A percentile compares a stretch with the other conserved stretches of the same genome.
Conservation (phyloP, 1,139 yeast species). For the Geotrichum bryndzae region DNA sequence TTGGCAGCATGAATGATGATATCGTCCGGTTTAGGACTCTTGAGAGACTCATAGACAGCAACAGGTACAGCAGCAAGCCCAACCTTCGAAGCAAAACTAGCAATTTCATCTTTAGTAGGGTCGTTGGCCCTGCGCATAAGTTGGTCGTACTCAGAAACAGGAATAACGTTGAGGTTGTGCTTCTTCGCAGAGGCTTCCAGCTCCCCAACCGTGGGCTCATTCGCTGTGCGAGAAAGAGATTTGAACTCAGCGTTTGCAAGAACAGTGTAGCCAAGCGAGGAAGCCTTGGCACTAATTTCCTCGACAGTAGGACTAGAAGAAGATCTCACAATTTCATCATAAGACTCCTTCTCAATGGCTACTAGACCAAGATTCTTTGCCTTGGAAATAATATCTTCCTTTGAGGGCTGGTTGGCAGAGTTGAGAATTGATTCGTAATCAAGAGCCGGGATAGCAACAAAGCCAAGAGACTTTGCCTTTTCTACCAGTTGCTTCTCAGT, state of each 20-base stretch:
- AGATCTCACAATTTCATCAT: conserved; percentile 35
- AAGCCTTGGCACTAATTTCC: conserved; percentile 32
- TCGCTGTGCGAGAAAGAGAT: conserved; percentile 22
- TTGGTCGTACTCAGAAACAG: conserved; percentile 17
- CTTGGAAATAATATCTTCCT: conserved; percentile 35
- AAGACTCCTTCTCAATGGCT: conserved; percentile 26
- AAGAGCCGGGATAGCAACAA: conserved; percentile 16
- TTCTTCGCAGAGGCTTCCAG: conserved; percentile 6
- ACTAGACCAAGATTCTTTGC: conserved; percentile 32
- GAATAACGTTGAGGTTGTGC: conserved; percentile 22
- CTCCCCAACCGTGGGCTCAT: conserved; percentile 21
- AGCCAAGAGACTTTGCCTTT: conserved; percentile 25
- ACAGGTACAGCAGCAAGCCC: conserved; percentile 32
- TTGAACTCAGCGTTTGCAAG: conserved; percentile 26
- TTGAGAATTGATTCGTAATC: conserved; percentile 12
- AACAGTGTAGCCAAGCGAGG: conserved; percentile 30
- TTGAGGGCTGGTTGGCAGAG: conserved; percentile 34
- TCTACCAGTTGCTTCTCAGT: conserved; percentile 14
- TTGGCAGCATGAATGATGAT: conserved; percentile 9
- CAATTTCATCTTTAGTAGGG: conserved; percentile 27
- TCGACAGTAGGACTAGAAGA: conserved; percentile 26
- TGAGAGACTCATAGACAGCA: conserved; percentile 8
- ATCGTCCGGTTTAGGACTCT: conserved; percentile 11
- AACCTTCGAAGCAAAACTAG: conserved; percentile 29
- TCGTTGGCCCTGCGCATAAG: conserved; percentile 10